Conservation (phyloP, 2,329 filamentous ascomycete genomes). For the Tolypocladium endophyticum region DNA sequence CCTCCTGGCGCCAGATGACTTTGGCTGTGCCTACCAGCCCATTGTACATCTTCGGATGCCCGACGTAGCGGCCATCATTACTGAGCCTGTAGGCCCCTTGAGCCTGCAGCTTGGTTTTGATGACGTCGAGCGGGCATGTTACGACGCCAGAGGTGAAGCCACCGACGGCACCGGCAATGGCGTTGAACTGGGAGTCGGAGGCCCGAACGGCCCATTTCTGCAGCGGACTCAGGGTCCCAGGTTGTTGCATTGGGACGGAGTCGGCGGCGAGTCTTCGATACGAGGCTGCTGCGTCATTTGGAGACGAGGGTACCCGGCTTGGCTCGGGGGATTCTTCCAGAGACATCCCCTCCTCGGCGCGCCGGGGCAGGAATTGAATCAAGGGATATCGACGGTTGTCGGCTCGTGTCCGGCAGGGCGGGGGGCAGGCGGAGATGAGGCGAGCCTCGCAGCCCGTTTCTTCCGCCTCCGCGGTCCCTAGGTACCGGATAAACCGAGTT, state of each 20-base stretch:
- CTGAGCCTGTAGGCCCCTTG: slow-evolving; percentile 68
- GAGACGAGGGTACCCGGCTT: slow-evolving; percentile 16
- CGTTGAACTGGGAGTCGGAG: slow-evolving; percentile 61
- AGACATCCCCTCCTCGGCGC: slow-evolving; percentile 33
- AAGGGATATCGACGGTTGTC: background rate
- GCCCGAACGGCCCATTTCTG: slow-evolving; percentile 47
- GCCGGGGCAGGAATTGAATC: background rate
- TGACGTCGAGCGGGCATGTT: slow-evolving; percentile 94
- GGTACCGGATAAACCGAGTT: background rate
- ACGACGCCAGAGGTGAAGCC: slow-evolving; percentile 90
- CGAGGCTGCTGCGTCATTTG: slow-evolving; percentile 25
- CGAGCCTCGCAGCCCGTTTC: background rate
- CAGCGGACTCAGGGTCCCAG: slow-evolving; percentile 28
- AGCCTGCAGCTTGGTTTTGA: slow-evolving; percentile 96
- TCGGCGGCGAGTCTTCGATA: slow-evolving; percentile 18
- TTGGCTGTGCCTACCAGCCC: slow-evolving; percentile 79
- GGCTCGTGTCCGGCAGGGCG: background rate
- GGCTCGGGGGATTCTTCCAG: slow-evolving; percentile 33
- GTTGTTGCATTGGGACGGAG: slow-evolving; percentile 17
- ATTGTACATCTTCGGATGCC: slow-evolving; percentile 58
- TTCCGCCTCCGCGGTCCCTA: background rate
- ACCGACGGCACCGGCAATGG: slow-evolving; percentile 75
- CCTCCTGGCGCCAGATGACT: slow-evolving; percentile 81
- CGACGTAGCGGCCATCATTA: slow-evolving; percentile 36
- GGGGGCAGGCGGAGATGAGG: background rate